Evolutionary conservation across 177 flowering plant species (phyloP).

Genomic region (Vitis hybrid): DNA sequence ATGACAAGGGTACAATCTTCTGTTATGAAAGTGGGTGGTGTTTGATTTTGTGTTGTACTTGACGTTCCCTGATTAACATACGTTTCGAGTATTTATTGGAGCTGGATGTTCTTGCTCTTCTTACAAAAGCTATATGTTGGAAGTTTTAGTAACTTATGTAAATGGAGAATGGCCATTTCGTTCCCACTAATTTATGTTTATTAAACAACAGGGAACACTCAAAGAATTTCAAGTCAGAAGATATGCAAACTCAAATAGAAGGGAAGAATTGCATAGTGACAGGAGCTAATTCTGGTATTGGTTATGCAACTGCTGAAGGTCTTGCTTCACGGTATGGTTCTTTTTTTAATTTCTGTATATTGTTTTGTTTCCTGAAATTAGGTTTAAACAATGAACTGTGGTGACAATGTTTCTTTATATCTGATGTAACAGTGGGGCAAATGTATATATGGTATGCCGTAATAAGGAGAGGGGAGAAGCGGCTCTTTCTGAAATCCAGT

Average conservation of each 20-base stretch:
- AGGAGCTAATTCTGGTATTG: constrained; percentile 95
- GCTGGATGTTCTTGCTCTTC: not conserved
- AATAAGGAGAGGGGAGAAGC: constrained; percentile 92
- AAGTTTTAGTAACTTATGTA: not conserved
- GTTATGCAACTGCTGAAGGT: constrained; percentile 84
- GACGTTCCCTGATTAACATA: not conserved
- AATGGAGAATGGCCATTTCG: not conserved
- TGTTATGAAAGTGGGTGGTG: not conserved
- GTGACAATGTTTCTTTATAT: not conserved
- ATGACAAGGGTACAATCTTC: too few species aligned
- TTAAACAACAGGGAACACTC: constrained; percentile 60
- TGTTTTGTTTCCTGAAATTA: not conserved
- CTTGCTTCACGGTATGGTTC: constrained; percentile 77
- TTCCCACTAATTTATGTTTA: not conserved
- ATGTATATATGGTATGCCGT: constrained; percentile 85
- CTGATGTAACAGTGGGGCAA: constrained; percentile 65
- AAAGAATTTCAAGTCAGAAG: constrained; percentile 74
- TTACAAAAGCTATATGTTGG: not conserved
- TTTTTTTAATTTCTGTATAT: not conserved
- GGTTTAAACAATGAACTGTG: not conserved
- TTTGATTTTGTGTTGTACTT: not conserved
- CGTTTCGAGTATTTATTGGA: too few species aligned
- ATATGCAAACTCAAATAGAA: constrained; percentile 57
- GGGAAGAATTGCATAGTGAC: constrained; percentile 93
- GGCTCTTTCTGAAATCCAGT: constrained; percentile 72